phyloP scores from a whole-genome alignment of 164 flowering plant genomes.

The Stephania yunnanensis region DNA sequence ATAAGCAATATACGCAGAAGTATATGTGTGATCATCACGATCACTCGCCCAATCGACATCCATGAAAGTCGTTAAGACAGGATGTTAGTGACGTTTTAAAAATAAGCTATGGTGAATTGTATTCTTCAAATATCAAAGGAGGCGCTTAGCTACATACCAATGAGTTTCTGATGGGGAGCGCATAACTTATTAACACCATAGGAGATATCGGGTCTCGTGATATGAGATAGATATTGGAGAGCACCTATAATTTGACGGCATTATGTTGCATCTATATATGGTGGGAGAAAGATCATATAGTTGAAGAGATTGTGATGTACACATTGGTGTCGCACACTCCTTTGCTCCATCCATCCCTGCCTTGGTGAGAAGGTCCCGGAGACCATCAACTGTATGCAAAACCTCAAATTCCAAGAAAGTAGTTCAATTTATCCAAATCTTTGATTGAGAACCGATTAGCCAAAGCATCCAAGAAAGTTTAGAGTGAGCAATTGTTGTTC shows the following conservation, averaged over 20 bases:
- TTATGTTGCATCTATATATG: not conserved
- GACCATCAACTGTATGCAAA: no score
- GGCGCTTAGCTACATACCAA: not conserved
- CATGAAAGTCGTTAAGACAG: not conserved
- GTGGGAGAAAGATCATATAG: no score
- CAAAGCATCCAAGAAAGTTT: not conserved
- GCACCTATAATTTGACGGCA: not conserved
- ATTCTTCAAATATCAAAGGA: not conserved
- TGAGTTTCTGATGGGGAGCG: not conserved
- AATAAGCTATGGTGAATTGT: not conserved
- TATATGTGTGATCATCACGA: not conserved
- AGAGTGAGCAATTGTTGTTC: not conserved
- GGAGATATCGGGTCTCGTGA: not conserved
- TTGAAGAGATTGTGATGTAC: no score
- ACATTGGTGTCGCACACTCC: no score
- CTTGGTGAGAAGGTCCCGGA: no score
- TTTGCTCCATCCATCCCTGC: no score
- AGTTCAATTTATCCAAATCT: no score
- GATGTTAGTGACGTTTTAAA: not conserved
- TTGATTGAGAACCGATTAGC: no score
- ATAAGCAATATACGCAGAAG: not conserved
- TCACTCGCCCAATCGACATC: conserved; percentile 4
- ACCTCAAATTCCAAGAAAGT: no score
- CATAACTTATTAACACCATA: not conserved
- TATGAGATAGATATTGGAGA: not conserved